Evolutionary conservation across 441 rosid species (phyloP).

Genomic region (Melastoma candidum): DNA sequence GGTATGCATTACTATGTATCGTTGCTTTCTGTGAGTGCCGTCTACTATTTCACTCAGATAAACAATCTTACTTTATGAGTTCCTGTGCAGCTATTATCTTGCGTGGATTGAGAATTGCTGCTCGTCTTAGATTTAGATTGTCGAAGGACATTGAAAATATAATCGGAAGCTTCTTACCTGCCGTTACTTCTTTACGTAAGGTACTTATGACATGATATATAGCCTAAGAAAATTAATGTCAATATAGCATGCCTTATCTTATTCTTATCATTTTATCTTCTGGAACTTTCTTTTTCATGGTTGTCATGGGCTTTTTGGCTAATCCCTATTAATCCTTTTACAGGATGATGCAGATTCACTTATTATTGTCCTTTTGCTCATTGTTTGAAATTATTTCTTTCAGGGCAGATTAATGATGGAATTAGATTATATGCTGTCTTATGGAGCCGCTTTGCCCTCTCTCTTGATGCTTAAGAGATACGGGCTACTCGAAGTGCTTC

Average conservation of each 20-base stretch:
- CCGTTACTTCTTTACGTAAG: conserved; percentile 48
- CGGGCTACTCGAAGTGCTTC: conserved; percentile 58
- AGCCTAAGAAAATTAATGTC: no score
- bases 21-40: neutral
- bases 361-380: neutral
- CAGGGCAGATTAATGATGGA: conserved; percentile 87
- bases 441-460: conserved; percentile 87
- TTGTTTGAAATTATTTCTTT: conserved; percentile 16
- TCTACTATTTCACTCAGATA: neutral
- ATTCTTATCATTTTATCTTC: neutral
- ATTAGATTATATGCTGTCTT: conserved; percentile 83
- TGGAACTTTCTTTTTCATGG: neutral
- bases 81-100: conserved; percentile 68
- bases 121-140: conserved; percentile 65
- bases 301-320: no score
- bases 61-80: conserved; percentile 13
- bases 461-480: conserved; percentile 68
- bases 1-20: conserved; percentile 45
- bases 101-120: conserved; percentile 87
- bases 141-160: conserved; percentile 63
- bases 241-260: no score
- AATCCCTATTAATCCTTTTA: no score
- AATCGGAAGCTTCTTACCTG: conserved; percentile 43
- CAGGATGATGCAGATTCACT: conserved; percentile 4
- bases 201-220: conserved; percentile 26